A percentile compares a stretch with the other conserved stretches of the same genome.
These are phyloP conservation scores for Chaetomium cochliodes DNA, from an alignment of 495 filamentous ascomycete genomes.

Conservation along the genomic window DNA sequence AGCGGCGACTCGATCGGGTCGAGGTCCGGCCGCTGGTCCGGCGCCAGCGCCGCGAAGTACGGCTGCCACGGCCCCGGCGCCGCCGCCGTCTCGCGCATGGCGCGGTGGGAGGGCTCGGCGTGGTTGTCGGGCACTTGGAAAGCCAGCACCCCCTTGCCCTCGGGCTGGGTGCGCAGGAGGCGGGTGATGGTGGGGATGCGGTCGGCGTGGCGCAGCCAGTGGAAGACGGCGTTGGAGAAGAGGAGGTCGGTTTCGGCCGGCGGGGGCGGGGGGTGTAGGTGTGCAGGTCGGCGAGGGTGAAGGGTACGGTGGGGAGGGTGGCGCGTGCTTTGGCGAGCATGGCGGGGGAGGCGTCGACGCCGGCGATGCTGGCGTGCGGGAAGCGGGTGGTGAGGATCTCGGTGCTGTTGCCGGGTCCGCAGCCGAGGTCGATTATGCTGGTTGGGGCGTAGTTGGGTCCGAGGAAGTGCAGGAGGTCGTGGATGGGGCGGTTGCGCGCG, in stretches of 20 bases:
- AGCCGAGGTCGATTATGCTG: constrained; percentile 54
- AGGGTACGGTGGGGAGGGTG: constrained; percentile 36
- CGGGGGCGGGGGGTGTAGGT: constrained; percentile 41
- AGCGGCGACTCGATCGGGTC: constrained; percentile 47
- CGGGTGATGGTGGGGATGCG: constrained; percentile 46
- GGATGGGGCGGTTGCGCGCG: constrained; percentile 21
- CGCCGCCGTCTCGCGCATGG: constrained; percentile 50
- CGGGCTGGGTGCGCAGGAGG: constrained; percentile 38
- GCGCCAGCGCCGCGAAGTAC: constrained; percentile 23
- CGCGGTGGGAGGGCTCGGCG: constrained; percentile 46
- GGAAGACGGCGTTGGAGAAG: constrained; percentile 57
- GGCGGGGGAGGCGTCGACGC: constrained; percentile 53
- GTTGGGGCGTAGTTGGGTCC: constrained; percentile 27
- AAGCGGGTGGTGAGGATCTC: constrained; percentile 44
- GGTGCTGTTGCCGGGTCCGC: constrained; percentile 57
- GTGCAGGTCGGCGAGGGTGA: constrained; percentile 41
- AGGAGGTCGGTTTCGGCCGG: constrained; percentile 44
- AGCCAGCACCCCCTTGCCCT: constrained; percentile 50
- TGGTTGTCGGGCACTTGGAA: constrained; percentile 57
- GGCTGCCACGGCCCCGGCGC: constrained; percentile 40
- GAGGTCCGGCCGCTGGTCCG: constrained; percentile 36
- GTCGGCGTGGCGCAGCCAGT: constrained; percentile 48
- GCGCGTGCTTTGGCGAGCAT: constrained; percentile 52
- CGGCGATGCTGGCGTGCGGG: constrained; percentile 46
- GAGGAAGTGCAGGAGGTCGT: constrained; percentile 25